Percentiles rank a stretch among this genome's conserved stretches.
Conservation (phyloP, 495 filamentous ascomycete species). For the Chlorociboria aeruginascens region DNA sequence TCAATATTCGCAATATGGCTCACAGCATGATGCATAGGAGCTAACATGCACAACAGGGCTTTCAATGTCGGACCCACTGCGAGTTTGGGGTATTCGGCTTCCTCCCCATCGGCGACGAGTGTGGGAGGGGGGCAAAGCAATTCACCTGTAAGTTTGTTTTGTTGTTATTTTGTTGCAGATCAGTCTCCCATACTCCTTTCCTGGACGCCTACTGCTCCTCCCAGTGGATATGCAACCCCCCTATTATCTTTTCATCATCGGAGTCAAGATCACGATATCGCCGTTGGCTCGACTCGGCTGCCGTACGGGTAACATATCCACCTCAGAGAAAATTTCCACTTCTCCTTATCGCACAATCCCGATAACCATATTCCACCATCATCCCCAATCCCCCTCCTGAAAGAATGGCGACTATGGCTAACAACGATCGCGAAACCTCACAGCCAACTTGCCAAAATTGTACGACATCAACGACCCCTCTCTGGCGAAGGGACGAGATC, state of each 20-base stretch:
- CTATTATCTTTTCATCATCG: neutral
- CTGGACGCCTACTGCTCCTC: too few relatives aligned
- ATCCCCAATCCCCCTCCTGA: conserved; percentile 31
- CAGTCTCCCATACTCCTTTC: neutral
- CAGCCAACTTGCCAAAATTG: conserved; percentile 98
- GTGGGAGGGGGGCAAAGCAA: conserved; percentile 54
- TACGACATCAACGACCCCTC: conserved; percentile 83
- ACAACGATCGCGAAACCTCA: conserved; percentile 43
- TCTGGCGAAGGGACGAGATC: conserved; percentile 94
- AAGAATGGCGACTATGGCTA: conserved; percentile 48
- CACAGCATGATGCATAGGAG: neutral
- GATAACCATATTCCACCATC: conserved; percentile 8
- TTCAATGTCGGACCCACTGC: conserved; percentile 13
- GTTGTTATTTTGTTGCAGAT: neutral
- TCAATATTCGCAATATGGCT: neutral
- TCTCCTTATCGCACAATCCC: conserved; percentile 34
- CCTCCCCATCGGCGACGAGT: conserved; percentile 55
- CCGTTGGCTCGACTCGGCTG: conserved; percentile 20
- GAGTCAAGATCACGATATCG: neutral
- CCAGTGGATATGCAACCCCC: too few relatives aligned
- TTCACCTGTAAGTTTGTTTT: conserved; percentile 45
- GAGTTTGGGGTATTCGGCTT: conserved; percentile 12
- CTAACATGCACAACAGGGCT: conserved; percentile 10
- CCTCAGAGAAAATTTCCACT: conserved; percentile 26
- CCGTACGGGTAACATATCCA: conserved; percentile 13